Percentiles rank a stretch among this genome's conserved stretches.
Conservation (phyloP, 352 stramenopile genomes). For the Globisporangium nunn region DNA sequence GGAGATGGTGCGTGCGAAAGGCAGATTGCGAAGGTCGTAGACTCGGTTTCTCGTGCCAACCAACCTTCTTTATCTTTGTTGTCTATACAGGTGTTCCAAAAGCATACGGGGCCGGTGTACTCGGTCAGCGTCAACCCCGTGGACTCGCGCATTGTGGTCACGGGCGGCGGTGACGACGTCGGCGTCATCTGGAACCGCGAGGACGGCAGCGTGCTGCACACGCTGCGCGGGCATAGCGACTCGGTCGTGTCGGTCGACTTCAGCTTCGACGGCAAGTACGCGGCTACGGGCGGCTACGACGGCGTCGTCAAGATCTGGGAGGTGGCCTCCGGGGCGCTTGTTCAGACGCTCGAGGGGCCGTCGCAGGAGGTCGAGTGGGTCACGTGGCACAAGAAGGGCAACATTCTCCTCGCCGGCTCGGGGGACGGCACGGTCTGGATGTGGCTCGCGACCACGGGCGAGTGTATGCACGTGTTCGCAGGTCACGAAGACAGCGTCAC, state of each 20-base stretch:
- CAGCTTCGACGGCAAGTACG: conserved; percentile 85
- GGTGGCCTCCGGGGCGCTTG: conserved; percentile 65
- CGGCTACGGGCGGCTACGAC: conserved; percentile 81
- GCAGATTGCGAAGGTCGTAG: background rate
- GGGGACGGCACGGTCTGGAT: conserved; percentile 89
- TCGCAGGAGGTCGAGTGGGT: conserved; percentile 90
- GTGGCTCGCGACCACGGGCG: conserved; percentile 91
- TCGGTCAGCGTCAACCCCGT: conserved; percentile 74
- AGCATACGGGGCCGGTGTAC: conserved; percentile 76
- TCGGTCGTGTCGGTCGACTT: conserved; percentile 82
- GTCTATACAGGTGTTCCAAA: conserved; percentile 53
- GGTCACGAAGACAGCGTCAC: conserved; percentile 94
- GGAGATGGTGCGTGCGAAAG: conserved; percentile 36
- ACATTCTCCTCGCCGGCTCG: conserved; percentile 85
- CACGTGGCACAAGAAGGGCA: conserved; percentile 87
- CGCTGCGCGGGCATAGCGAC: conserved; percentile 70
- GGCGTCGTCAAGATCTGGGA: conserved; percentile 88
- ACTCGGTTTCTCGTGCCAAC: background rate
- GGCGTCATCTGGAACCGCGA: conserved; percentile 85
- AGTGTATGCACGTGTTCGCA: conserved; percentile 97
- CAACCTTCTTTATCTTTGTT: background rate
- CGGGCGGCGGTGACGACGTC: conserved; percentile 77
- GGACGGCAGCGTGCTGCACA: conserved; percentile 71
- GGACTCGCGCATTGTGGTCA: conserved; percentile 76
- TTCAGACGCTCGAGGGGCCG: conserved; percentile 81